Evolutionary conservation across 352 stramenopile genomes (phyloP).

Genomic region (Globisporangium acanthophoron): DNA sequence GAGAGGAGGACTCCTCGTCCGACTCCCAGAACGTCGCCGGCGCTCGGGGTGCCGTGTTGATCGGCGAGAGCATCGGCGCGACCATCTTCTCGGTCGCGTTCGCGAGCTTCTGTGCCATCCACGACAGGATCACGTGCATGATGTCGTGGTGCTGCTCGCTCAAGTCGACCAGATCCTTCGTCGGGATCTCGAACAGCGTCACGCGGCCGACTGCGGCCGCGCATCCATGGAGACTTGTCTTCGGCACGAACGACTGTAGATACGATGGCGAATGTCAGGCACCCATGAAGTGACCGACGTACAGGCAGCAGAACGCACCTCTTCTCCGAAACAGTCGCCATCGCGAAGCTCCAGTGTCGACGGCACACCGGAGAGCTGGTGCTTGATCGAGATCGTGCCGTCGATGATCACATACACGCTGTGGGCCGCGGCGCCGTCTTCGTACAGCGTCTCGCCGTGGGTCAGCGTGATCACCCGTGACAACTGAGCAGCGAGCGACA

Average conservation of each 20-base stretch:
- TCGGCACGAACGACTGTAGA: conserved; percentile 63
- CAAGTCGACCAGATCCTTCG: conserved; percentile 71
- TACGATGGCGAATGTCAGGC: neutral
- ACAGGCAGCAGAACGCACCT: conserved; percentile 25
- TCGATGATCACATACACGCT: conserved; percentile 70
- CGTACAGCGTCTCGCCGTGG: conserved; percentile 55
- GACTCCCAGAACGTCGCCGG: conserved; percentile 25
- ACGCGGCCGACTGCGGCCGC: conserved; percentile 42
- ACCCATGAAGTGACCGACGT: neutral
- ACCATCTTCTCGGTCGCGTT: conserved; percentile 67
- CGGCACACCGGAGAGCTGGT: conserved; percentile 9
- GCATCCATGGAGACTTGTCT: conserved; percentile 35
- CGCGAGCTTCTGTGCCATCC: conserved; percentile 67
- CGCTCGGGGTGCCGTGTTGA: neutral
- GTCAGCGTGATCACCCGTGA: conserved; percentile 53
- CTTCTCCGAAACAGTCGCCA: conserved; percentile 80
- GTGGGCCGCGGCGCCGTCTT: conserved; percentile 30
- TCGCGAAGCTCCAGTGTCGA: conserved; percentile 42
- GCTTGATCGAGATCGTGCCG: conserved; percentile 52
- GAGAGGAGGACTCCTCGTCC: conserved; percentile 25
- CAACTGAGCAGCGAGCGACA: conserved; percentile 70
- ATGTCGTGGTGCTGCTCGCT: conserved; percentile 78
- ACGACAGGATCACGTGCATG: conserved; percentile 79
- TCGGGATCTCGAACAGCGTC: conserved; percentile 71
- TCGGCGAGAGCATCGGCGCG: conserved; percentile 45